Conservation (phyloP, 805 yeast genomes). For the Wickerhamomyces queroliae region DNA sequence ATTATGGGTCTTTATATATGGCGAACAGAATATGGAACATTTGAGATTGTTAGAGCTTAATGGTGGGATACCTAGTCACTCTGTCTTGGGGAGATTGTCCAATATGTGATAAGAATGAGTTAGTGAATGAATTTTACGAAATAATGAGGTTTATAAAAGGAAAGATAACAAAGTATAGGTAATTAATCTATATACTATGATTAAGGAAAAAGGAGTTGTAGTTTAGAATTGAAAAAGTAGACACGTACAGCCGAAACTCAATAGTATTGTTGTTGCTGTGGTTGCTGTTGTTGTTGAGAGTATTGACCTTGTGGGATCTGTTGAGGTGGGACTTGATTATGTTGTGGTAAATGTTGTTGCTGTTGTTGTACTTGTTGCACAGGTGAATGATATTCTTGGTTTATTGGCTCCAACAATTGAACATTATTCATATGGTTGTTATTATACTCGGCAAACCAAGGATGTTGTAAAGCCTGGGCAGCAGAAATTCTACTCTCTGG, state of each 20-base stretch:
- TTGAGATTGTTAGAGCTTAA: constrained; percentile 11
- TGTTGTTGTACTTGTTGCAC: constrained; percentile 4
- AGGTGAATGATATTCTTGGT: background rate
- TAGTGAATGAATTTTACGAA: background rate
- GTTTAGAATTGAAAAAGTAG: background rate
- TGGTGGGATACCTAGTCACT: constrained; percentile 19
- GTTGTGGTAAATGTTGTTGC: constrained; percentile 2
- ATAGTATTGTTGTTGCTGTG: constrained; percentile 11
- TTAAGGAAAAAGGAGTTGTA: background rate
- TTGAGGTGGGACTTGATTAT: constrained; percentile 1
- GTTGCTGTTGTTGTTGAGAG: background rate
- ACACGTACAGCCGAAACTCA: constrained; percentile 1
- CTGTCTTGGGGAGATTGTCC: constrained; percentile 5
- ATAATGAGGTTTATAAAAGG: background rate
- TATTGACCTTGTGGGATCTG: constrained; percentile 6
- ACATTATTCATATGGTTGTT: constrained; percentile 8
- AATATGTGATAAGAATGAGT: background rate
- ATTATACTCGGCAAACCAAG: constrained; percentile 81
- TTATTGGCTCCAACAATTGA: background rate
- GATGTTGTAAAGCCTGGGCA: constrained; percentile 83
- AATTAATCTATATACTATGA: too few species aligned
- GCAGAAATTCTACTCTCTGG: constrained; percentile 95
- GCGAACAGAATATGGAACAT: constrained; percentile 2
- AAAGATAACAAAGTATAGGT: too few species aligned
- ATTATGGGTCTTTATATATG: constrained; percentile 15